A percentile compares a stretch with the other conserved stretches of the same genome.
phyloP scores from a whole-genome alignment of 768 basidiomycete genomes.

The Leccinum barrowsii region DNA sequence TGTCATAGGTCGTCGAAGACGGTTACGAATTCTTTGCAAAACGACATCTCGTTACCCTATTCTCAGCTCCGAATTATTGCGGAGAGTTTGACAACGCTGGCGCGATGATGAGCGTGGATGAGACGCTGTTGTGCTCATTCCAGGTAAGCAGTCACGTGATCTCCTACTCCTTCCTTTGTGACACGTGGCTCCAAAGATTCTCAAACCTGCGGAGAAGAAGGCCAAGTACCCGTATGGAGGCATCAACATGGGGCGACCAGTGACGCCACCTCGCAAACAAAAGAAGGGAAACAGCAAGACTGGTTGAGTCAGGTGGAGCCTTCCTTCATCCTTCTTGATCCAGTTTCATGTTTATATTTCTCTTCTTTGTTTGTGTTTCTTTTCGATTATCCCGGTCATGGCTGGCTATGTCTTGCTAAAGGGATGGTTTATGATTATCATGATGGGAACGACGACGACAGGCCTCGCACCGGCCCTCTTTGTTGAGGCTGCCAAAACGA shows the following conservation, averaged over 20 bases:
- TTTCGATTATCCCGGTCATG: conserved; percentile 22
- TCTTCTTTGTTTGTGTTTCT: conserved; percentile 24
- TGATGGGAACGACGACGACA: conserved; percentile 19
- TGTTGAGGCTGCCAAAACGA: conserved; percentile 12
- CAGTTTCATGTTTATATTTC: conserved; percentile 30
- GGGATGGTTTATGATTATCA: conserved; percentile 18
- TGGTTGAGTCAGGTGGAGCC: conserved; percentile 33
- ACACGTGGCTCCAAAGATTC: conserved; percentile 54
- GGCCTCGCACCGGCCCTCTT: conserved; percentile 10
- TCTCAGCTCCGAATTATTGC: conserved; percentile 94
- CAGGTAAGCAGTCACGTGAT: conserved; percentile 55
- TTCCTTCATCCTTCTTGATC: conserved; percentile 26
- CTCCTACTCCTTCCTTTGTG: background rate
- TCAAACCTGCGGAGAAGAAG: conserved; percentile 99
- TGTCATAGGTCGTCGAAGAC: conserved; percentile 86
- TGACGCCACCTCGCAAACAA: conserved; percentile 95
- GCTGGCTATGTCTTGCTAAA: conserved; percentile 29
- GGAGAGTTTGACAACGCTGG: conserved; percentile 99
- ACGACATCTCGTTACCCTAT: conserved; percentile 92
- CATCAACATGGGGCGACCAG: conserved; percentile 82
- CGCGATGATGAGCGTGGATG: conserved; percentile 99
- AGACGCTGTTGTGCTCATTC: conserved; percentile 96
- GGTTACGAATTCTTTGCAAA: conserved; percentile 99
- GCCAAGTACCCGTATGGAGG: conserved; percentile 88
- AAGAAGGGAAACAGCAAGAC: conserved; percentile 93